Base-by-base conservation (phyloP, 164 flowering plant species). In the Nymphaea thermarum region DNA sequence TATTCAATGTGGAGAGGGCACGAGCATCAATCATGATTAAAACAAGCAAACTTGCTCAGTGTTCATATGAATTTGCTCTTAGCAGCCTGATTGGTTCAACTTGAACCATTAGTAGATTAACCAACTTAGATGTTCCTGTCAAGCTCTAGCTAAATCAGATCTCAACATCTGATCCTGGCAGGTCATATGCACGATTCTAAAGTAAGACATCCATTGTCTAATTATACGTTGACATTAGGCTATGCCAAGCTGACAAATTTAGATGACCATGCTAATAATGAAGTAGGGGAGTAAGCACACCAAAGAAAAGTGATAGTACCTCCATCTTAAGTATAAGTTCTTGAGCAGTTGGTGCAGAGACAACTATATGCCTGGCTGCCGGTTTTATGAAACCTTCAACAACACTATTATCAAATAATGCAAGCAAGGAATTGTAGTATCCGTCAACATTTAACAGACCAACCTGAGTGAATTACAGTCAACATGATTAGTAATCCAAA, bases 401-500 rank as follows among this genome's bases (percentile, higher is more conserved):
- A 43, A 90, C 96, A 15, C 95, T 91, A 70, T 81, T 92, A 72
- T 92, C 98, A 71, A 92, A 88, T 74, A 88, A 74, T 60, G 85
- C 84, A 66, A 92, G 91, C 83, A 92, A 81, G 65, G 75, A 72
- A 66, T 92, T 75, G 68, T 90, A 92, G 77, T 90, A 92, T 3
- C 96, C 98, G 72, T 90, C 96, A 69, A 92, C 90, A 71, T 92
- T 92, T 64, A 92, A 79, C 71, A 92, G 78, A 67, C 98, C 98
- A 71, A 92, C 86, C 96, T 92, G 84, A 43, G 42, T 17, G 42
- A 62, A 17, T 17, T 25, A 62, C 10, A 62, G 64, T 62, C 7
- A 12, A 4, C n/a, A 17, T 8, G 16, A 62, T 62, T 42, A 43
- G 15, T 66, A 65, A 65, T 25, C 68, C 43, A 62, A n/a, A 51